Conservation (phyloP, 2,329 filamentous ascomycete genomes). For the Mycogone perniciosa region DNA sequence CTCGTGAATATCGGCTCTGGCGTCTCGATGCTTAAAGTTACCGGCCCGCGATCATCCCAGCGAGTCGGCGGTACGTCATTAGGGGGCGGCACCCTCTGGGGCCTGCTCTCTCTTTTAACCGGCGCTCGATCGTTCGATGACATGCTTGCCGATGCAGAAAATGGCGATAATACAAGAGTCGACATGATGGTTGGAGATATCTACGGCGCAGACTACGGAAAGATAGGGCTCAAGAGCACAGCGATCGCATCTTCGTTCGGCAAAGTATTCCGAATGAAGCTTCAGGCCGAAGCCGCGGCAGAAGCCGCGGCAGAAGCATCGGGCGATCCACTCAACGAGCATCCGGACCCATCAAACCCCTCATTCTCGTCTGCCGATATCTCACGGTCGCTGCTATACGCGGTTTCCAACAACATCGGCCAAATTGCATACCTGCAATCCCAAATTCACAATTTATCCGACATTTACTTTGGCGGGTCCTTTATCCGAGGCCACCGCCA, state of each 20-base stretch:
- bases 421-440: conserved; percentile 98
- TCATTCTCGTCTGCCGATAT: conserved; percentile 76
- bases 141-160: conserved; percentile 87
- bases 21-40: conserved; percentile 95
- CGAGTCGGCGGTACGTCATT: conserved; percentile 93
- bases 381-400: conserved; percentile 84
- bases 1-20: conserved; percentile 97
- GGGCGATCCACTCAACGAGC: conserved; percentile 47
- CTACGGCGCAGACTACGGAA: conserved; percentile 90
- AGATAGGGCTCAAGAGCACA: conserved; percentile 91
- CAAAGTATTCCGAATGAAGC: conserved; percentile 92
- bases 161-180: conserved; percentile 85
- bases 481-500: conserved; percentile 95
- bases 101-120: conserved; percentile 81
- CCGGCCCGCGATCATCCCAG: conserved; percentile 76
- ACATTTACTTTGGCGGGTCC: conserved; percentile 96
- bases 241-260: conserved; percentile 96
- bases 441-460: conserved; percentile 82
- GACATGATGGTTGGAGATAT: conserved; percentile 98
- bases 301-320: conserved; percentile 74
- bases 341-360: conserved; percentile 30
- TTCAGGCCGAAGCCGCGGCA: conserved; percentile 69
- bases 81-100: conserved; percentile 96
- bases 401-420: conserved; percentile 95
- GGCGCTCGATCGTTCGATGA: conserved; percentile 96